Evolutionary conservation across 108 stramenopile genomes (phyloP).

Genomic region (Nitzschia palea): DNA sequence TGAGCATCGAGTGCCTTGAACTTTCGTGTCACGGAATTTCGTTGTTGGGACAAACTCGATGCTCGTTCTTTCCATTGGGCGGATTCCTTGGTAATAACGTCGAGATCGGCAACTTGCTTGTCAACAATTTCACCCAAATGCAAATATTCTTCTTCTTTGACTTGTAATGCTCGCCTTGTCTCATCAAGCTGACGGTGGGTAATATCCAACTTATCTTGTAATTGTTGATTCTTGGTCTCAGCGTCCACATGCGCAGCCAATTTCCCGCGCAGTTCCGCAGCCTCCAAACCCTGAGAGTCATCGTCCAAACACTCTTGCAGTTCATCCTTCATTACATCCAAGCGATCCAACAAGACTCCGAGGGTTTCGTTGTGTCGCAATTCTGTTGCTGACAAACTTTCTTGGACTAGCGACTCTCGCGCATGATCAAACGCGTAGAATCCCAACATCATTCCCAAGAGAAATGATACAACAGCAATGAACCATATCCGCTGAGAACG

Average conservation of each 20-base stretch:
- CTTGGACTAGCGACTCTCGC: too few relatives aligned
- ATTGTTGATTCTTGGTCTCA: background rate
- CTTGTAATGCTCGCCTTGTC: background rate
- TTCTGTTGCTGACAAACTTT: too few relatives aligned
- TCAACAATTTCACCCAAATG: background rate
- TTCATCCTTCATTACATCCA: background rate
- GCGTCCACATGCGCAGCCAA: background rate
- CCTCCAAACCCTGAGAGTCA: background rate
- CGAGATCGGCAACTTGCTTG: background rate
- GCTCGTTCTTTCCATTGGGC: background rate
- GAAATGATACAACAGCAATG: too few relatives aligned
- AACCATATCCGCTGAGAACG: too few relatives aligned
- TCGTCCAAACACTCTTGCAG: conserved; percentile 6
- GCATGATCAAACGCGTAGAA: too few relatives aligned
- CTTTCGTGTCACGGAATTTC: background rate
- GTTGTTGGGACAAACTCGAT: background rate
- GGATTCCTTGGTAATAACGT: background rate
- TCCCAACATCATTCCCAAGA: too few relatives aligned
- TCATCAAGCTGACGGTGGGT: background rate
- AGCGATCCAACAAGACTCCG: background rate
- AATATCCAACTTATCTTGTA: background rate
- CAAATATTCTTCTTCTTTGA: background rate
- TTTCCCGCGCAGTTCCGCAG: conserved; percentile 3
- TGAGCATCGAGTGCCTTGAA: background rate
- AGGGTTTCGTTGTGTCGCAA: conserved; percentile 9